A percentile compares a stretch with the other conserved stretches of the same genome.
These are phyloP conservation scores for Aspergillus proliferans DNA, from an alignment of 2,329 filamentous ascomycete species.

Conservation along the genomic window DNA sequence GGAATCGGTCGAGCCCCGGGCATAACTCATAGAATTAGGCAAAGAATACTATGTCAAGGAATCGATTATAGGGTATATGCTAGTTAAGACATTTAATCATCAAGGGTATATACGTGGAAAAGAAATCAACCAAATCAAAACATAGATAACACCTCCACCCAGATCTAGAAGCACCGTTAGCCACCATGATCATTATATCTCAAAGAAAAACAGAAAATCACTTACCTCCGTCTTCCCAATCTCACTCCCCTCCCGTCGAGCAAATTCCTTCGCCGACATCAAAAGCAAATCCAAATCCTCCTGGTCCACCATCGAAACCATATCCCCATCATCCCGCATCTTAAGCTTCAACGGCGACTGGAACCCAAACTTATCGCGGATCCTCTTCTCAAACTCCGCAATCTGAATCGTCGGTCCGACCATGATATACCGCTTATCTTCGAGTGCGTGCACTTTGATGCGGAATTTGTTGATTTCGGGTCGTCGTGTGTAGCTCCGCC, in stretches of 20 bases:
- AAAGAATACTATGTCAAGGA: too few species aligned
- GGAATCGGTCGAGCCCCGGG: too few species aligned
- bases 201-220: background rate
- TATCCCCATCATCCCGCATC: conserved; percentile 85
- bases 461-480: conserved; percentile 71
- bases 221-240: conserved; percentile 89
- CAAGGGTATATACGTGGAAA: too few species aligned
- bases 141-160: conserved; percentile 33
- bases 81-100: too few species aligned
- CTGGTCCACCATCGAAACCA: conserved; percentile 96
- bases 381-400: conserved; percentile 67
- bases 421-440: conserved; percentile 91
- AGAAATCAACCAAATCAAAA: conserved; percentile 9
- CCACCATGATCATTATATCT: background rate
- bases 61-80: too few species aligned
- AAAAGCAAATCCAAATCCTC: conserved; percentile 91
- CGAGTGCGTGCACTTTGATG: conserved; percentile 79
- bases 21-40: too few species aligned
- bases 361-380: conserved; percentile 81
- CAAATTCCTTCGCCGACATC: conserved; percentile 59
- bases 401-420: conserved; percentile 68
- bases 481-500: conserved; percentile 29
- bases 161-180: conserved; percentile 30
- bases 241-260: conserved; percentile 67
- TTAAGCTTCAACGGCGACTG: conserved; percentile 62